phyloP scores from a whole-genome alignment of 1,284 basidiomycete genomes.

The Porogramme epimiltina region DNA sequence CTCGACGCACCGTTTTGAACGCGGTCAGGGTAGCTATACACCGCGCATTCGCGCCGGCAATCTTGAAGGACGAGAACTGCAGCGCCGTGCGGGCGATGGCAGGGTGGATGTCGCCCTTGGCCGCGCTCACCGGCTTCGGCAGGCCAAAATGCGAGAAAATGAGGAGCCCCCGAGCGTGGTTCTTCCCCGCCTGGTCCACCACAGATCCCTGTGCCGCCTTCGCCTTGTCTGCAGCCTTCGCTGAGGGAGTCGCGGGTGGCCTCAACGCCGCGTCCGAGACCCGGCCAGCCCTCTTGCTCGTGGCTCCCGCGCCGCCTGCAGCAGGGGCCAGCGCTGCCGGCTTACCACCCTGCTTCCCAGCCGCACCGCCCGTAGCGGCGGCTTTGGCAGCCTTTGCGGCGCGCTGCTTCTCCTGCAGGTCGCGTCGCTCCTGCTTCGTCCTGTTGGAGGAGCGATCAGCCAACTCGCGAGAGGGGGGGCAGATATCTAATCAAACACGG shows the following conservation, averaged over 20 bases:
- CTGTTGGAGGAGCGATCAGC: conserved; percentile 33
- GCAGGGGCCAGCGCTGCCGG: conserved; percentile 1
- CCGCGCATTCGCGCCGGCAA: conserved; percentile 85
- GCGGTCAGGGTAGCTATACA: conserved; percentile 86
- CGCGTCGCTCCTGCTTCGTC: conserved; percentile 80
- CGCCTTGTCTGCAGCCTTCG: conserved; percentile 21
- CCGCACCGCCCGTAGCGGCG: conserved; percentile 22
- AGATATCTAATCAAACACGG: conserved; percentile 15
- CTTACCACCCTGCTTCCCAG: conserved; percentile 20
- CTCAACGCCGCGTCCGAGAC: conserved; percentile 23
- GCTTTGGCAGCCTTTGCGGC: conserved; percentile 63
- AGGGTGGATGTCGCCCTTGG: conserved; percentile 85
- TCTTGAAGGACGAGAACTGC: conserved; percentile 84
- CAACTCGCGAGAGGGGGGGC: not conserved
- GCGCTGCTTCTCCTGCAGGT: conserved; percentile 77
- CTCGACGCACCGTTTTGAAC: conserved; percentile 72
- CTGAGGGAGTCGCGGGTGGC: conserved; percentile 13
- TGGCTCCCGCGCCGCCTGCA: conserved; percentile 3
- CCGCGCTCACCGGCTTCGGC: conserved; percentile 58
- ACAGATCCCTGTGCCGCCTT: conserved; percentile 22
- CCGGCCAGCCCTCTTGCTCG: conserved; percentile 20
- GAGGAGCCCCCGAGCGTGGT: conserved; percentile 54
- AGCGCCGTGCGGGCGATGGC: conserved; percentile 77
- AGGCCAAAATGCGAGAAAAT: conserved; percentile 85
- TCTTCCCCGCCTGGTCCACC: conserved; percentile 16